Evolutionary conservation across 768 basidiomycete genomes (phyloP), one percentile per base, ranked within the genome.

Genomic region (Pleurotus platypus): DNA sequence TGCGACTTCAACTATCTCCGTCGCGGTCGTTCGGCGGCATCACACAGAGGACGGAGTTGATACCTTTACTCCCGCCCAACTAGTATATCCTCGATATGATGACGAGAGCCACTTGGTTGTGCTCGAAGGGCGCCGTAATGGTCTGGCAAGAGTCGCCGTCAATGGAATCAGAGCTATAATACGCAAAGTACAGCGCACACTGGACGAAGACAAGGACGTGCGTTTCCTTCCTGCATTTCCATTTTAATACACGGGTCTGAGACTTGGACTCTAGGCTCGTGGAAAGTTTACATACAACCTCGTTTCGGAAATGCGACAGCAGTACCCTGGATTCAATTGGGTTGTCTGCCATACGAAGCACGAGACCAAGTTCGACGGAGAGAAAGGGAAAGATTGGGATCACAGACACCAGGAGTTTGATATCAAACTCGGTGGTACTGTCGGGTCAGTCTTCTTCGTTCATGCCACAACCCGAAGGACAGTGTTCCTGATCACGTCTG

Each of bases 351-450:
- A 59, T 22, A 18, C 55, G 11, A 46, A 43, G 30, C 58, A 59
- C 24, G 20, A 43, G 26, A 26, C 38, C 16, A n/a, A 46, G 11
- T 59, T 30, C 15, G 46, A 26, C 13, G 58, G 58, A 5, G n/a
- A 16, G 15, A 16, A 39, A 16, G 55, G 58, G 7, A 24, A 46
- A 3, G 54, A 59, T 26, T 59, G 54, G 54, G 54, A 59, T 26
- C 58, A 59, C 54, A 45, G 58, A 38, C 58, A 59, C 46, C 42
- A 59, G 16, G 58, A 59, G 51, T 30, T 59, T 3, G 58, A 59
- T 18, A 24, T 59, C 45, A 45, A 59, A 45, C 30, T 43, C 13
- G 42, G 42, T 2, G 58, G 58, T 9, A 59, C 58, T 9, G 35
- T 59, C 15, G 58, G 58, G 58, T 59, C 22, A 30, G 58, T 45